Evolutionary conservation across 2,329 filamentous ascomycete species (phyloP).

Genomic region (Berkeleyomyces basicola): DNA sequence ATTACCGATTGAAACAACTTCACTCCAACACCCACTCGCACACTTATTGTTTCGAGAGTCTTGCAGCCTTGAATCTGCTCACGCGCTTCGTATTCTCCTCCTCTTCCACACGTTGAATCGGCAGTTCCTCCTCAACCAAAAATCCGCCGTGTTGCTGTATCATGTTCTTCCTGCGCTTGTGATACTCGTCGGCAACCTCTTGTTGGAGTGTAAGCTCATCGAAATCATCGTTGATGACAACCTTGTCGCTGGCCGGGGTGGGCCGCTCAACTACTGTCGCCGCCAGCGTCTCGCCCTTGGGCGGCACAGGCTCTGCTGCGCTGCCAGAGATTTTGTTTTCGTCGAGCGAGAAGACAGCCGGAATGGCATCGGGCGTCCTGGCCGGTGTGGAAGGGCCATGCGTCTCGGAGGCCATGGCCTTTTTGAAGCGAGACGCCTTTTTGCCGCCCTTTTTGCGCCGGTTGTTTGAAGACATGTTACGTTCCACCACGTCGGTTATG

Average conservation of each 20-base stretch:
- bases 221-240: constrained; percentile 15
- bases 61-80: constrained; percentile 59
- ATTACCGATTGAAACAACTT: neutral
- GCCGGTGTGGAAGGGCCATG: neutral
- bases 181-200: constrained; percentile 69
- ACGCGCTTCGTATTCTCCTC: constrained; percentile 45
- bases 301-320: constrained; percentile 24
- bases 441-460: constrained; percentile 14
- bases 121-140: constrained; percentile 50
- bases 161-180: constrained; percentile 64
- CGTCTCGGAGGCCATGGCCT: constrained; percentile 18
- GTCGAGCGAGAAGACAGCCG: constrained; percentile 5
- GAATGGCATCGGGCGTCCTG: constrained; percentile 11
- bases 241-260: constrained; percentile 15
- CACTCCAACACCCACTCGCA: neutral
- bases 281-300: constrained; percentile 38
- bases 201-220: constrained; percentile 52
- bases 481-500: constrained; percentile 35
- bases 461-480: constrained; percentile 18
- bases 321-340: constrained; percentile 22
- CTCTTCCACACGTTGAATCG: constrained; percentile 51
- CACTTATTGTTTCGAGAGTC: constrained; percentile 36
- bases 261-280: constrained; percentile 41
- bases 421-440: constrained; percentile 37
- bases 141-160: constrained; percentile 76